Percentiles rank a stretch among this genome's conserved stretches.
Conservation (phyloP, 2,329 filamentous ascomycete species). For the Xylaria digitata region DNA sequence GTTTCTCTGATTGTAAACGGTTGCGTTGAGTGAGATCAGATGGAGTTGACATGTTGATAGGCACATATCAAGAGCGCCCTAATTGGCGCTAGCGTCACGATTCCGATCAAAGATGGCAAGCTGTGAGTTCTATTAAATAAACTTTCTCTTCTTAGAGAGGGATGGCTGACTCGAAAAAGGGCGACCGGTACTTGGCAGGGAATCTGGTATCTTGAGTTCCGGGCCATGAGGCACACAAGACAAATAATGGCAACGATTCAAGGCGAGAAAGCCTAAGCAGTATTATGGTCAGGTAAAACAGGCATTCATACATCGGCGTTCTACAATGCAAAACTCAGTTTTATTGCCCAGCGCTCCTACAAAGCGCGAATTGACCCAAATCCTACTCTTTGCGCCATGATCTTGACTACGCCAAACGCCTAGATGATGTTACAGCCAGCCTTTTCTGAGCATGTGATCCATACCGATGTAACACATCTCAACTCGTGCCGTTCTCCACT, state of each 20-base stretch:
- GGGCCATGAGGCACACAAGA: constrained; percentile 78
- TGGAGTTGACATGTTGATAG: constrained; percentile 59
- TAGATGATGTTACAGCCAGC: constrained; percentile 23
- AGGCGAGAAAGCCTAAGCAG: constrained; percentile 72
- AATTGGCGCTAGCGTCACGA: constrained; percentile 87
- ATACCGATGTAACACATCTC: constrained; percentile 15
- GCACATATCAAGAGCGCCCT: constrained; percentile 94
- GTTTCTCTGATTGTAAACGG: background rate
- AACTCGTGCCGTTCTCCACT: constrained; percentile 44
- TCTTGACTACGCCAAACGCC: constrained; percentile 41
- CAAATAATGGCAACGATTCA: constrained; percentile 94
- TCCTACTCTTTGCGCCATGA: constrained; percentile 24
- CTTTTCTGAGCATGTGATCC: constrained; percentile 9
- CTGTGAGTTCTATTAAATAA: constrained; percentile 55
- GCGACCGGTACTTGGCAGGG: constrained; percentile 81
- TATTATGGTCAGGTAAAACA: background rate
- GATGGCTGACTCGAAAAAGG: constrained; percentile 48
- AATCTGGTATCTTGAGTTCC: constrained; percentile 95
- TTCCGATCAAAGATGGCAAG: constrained; percentile 89
- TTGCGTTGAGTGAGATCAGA: constrained; percentile 64
- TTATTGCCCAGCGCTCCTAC: constrained; percentile 11
- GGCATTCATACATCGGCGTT: constrained; percentile 1
- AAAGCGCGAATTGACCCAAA: constrained; percentile 13
- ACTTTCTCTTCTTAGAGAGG: background rate
- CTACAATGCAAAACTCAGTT: constrained; percentile 11